A percentile compares a stretch with the other conserved stretches of the same genome.
Evolutionary conservation across 164 flowering plant species (phyloP).

Genomic region (Kalanchoe fedtschenkoi): DNA sequence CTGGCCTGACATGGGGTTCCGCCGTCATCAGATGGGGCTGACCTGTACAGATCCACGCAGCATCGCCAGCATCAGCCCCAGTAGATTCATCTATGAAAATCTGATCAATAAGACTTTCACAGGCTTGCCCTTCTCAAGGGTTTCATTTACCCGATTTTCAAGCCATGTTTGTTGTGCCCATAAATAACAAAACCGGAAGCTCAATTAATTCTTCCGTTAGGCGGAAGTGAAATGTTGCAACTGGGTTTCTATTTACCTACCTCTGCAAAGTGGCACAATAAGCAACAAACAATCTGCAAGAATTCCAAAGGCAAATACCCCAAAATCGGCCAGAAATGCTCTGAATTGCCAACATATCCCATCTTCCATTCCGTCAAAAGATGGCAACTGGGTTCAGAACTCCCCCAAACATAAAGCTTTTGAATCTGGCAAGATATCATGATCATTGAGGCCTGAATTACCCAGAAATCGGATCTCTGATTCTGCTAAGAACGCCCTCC

Average conservation of each 20-base stretch:
- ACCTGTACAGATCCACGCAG: background rate
- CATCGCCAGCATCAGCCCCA: background rate
- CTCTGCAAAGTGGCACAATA: no score
- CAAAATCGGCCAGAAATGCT: background rate
- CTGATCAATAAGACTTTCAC: background rate
- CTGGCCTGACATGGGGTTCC: slow-evolving; percentile 1
- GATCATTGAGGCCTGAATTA: background rate
- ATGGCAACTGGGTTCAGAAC: no score
- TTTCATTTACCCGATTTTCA: background rate
- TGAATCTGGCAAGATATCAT: no score
- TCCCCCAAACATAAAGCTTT: no score
- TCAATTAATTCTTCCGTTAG: no score
- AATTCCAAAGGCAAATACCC: no score
- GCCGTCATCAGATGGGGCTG: slow-evolving; percentile 3
- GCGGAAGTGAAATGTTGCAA: background rate
- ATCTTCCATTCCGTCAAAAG: background rate
- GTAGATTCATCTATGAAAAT: background rate
- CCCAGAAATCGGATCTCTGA: slow-evolving; percentile 28
- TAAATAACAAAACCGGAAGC: background rate
- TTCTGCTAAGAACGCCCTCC: slow-evolving; percentile 49
- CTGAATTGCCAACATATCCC: no score
- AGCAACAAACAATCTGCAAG: no score
- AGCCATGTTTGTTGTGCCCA: background rate
- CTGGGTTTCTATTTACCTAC: background rate
- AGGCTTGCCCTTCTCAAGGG: background rate